These are phyloP conservation scores for Syncephalis fuscata DNA, from an alignment of 371 early-diverging fungal genomes.

Conservation along the genomic window DNA sequence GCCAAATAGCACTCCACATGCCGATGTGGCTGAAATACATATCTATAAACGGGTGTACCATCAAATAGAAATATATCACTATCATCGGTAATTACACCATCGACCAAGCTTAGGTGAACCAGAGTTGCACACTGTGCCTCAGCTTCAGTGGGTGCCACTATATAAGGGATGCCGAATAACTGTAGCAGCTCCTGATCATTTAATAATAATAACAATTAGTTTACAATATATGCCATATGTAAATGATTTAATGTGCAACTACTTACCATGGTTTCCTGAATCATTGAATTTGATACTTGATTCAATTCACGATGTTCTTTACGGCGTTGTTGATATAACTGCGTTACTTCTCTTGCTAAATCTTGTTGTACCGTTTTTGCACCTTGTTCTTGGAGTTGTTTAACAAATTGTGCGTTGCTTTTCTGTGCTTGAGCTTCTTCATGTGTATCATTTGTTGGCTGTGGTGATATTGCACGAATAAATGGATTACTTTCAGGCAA, in stretches of 20 bases:
- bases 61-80: conserved; percentile 98
- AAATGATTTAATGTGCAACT: too few relatives aligned
- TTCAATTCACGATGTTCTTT: too few relatives aligned
- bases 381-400: too few relatives aligned
- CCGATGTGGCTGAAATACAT: conserved; percentile 87
- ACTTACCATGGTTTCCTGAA: not conserved
- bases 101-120: conserved; percentile 46
- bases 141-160: conserved; percentile 94
- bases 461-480: too few relatives aligned
- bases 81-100: conserved; percentile 98
- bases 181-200: conserved; percentile 47
- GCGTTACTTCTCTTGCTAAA: not conserved
- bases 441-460: too few relatives aligned
- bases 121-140: conserved; percentile 95
- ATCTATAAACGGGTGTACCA: conserved; percentile 72
- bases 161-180: conserved; percentile 91
- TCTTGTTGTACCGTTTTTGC: conserved; percentile 1
- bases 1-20: conserved; percentile 68
- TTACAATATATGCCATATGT: not conserved
- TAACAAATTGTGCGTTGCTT: too few relatives aligned
- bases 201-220: not conserved
- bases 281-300: not conserved
- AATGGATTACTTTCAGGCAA: too few relatives aligned
- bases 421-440: too few relatives aligned
- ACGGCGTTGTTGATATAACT: conserved; percentile 10